A percentile compares a stretch with the other conserved stretches of the same genome.
These are phyloP conservation scores for Boletus fagicola DNA, from an alignment of 768 basidiomycete species.

Conservation along the genomic window DNA sequence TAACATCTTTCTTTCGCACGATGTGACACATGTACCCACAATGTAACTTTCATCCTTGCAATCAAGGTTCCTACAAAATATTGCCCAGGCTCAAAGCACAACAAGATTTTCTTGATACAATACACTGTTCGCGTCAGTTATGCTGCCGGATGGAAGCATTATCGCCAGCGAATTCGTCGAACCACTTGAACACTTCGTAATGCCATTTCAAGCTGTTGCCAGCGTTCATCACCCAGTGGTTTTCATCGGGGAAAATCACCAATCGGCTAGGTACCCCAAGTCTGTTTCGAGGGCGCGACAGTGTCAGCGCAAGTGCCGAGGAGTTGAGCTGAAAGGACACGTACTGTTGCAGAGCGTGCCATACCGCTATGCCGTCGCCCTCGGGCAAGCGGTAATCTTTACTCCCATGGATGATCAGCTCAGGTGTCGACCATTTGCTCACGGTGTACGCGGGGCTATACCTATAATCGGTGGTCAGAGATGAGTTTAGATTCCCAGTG, in stretches of 20 bases:
- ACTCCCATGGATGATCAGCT: slow-evolving; percentile 81
- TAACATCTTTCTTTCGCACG: neutral
- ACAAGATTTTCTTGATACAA: neutral
- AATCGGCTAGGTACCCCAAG: slow-evolving; percentile 70
- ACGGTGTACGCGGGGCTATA: slow-evolving; percentile 83
- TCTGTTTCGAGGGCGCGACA: slow-evolving; percentile 36
- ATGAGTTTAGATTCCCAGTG: neutral
- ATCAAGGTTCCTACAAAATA: neutral
- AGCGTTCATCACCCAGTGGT: slow-evolving; percentile 87
- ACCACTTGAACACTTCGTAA: slow-evolving; percentile 90
- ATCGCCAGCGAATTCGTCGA: slow-evolving; percentile 62
- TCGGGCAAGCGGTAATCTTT: slow-evolving; percentile 89
- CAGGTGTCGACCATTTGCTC: slow-evolving; percentile 80
- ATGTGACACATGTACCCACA: slow-evolving; percentile 2
- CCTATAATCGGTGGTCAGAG: slow-evolving; percentile 32
- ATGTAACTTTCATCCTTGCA: slow-evolving; percentile 10
- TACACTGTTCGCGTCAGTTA: slow-evolving; percentile 8
- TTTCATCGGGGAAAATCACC: slow-evolving; percentile 86
- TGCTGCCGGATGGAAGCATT: slow-evolving; percentile 4
- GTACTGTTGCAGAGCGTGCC: slow-evolving; percentile 83
- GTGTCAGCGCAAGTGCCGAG: neutral
- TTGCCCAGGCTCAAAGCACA: neutral
- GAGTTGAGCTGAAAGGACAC: slow-evolving; percentile 28
- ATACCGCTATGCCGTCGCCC: slow-evolving; percentile 77
- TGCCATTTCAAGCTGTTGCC: slow-evolving; percentile 94